These are phyloP conservation scores for Xylaria multiplex DNA, from an alignment of 2,329 filamentous ascomycete genomes.

Conservation along the genomic window DNA sequence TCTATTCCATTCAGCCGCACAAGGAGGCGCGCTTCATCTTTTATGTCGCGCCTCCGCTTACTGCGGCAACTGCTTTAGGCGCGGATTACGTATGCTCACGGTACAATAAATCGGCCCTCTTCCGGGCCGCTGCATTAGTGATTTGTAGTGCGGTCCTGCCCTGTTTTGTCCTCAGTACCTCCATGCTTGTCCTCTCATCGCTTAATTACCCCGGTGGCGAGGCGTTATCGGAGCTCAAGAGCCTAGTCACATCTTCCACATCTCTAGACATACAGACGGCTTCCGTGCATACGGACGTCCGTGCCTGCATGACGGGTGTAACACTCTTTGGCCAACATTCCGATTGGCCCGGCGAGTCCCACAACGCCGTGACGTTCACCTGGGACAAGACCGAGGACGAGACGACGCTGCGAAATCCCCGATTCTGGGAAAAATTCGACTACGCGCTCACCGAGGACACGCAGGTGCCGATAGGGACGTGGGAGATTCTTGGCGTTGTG, in stretches of 20 bases:
- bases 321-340: slow-evolving; percentile 70
- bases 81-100: slow-evolving; percentile 76
- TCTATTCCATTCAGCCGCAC: slow-evolving; percentile 91
- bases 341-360: slow-evolving; percentile 41
- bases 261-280: slow-evolving; percentile 48
- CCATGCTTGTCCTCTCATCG: slow-evolving; percentile 80
- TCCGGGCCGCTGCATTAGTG: slow-evolving; percentile 62
- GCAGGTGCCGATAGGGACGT: slow-evolving; percentile 57
- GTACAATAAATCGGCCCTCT: slow-evolving; percentile 68
- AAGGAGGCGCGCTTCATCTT: slow-evolving; percentile 97
- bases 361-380: slow-evolving; percentile 47
- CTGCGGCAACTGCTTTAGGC: slow-evolving; percentile 77
- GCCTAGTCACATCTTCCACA: slow-evolving; percentile 49
- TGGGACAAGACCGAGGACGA: slow-evolving; percentile 73
- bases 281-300: slow-evolving; percentile 71
- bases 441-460: slow-evolving; percentile 69
- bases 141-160: slow-evolving; percentile 69
- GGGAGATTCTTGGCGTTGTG: slow-evolving; percentile 67
- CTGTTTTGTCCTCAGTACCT: slow-evolving; percentile 69
- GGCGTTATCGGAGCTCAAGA: slow-evolving; percentile 70
- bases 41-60: slow-evolving; percentile 84
- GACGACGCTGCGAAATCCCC: slow-evolving; percentile 54
- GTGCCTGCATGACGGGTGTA: slow-evolving; percentile 76
- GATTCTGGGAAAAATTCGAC: slow-evolving; percentile 72
- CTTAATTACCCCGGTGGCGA: slow-evolving; percentile 94